Percentiles rank a stretch among this genome's conserved stretches.
These are phyloP conservation scores for Hyaloperonospora brassicae DNA, from an alignment of 352 stramenopile species.

Conservation along the genomic window DNA sequence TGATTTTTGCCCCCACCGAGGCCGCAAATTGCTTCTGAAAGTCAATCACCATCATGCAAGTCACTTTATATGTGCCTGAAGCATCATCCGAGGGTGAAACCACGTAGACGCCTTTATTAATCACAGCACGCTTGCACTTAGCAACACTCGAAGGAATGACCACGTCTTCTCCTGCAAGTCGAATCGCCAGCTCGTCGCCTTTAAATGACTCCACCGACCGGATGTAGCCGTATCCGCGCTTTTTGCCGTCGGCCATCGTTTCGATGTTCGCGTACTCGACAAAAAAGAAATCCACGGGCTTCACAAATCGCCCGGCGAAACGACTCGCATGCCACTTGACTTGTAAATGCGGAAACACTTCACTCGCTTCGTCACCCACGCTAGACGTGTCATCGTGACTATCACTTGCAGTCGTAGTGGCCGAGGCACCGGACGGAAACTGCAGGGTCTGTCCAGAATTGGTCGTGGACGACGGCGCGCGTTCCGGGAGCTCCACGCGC, in stretches of 20 bases:
- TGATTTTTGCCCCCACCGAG: constrained; percentile 53
- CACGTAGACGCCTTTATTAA: constrained; percentile 75
- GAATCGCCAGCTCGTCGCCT: constrained; percentile 63
- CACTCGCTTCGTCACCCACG: constrained; percentile 31
- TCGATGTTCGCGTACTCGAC: constrained; percentile 83
- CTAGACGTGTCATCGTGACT: constrained; percentile 40
- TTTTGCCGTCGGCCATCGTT: constrained; percentile 47
- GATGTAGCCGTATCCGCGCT: constrained; percentile 69
- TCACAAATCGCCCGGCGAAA: constrained; percentile 73
- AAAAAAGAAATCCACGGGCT: constrained; percentile 82
- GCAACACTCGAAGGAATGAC: constrained; percentile 65
- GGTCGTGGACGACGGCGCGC: constrained; percentile 4
- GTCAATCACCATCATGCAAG: constrained; percentile 79
- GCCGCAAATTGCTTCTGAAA: constrained; percentile 75
- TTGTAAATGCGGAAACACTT: constrained; percentile 58
- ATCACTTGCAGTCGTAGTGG: constrained; percentile 23
- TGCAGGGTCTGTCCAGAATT: constrained; percentile 21
- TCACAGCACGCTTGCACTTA: constrained; percentile 79
- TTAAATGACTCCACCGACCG: constrained; percentile 79
- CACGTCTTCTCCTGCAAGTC: constrained; percentile 54
- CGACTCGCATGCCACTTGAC: constrained; percentile 84
- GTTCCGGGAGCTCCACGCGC: constrained; percentile 54
- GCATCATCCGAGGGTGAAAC: constrained; percentile 36
- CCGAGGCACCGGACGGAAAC: constrained; percentile 19
- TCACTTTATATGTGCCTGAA: constrained; percentile 62